Evolutionary conservation across 768 basidiomycete species (phyloP).

Genomic region (Daedaleopsis sinensis): DNA sequence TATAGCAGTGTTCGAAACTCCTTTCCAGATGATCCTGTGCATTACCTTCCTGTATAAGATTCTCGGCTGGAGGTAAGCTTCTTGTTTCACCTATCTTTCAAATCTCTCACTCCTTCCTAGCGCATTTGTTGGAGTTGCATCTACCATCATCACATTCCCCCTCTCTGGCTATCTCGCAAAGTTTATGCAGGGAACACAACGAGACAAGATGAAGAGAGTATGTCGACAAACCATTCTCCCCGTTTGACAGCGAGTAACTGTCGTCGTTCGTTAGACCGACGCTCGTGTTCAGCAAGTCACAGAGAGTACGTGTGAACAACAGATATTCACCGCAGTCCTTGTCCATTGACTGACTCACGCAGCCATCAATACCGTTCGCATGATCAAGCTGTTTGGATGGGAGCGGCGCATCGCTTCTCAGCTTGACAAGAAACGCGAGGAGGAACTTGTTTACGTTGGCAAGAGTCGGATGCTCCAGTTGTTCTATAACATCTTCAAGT

Average conservation of each 20-base stretch:
- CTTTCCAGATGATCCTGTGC: conserved; percentile 43
- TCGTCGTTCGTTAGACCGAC: conserved; percentile 40
- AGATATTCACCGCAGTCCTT: too few relatives aligned
- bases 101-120: conserved; percentile 1
- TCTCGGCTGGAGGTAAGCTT: conserved; percentile 51
- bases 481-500: conserved; percentile 48
- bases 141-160: conserved; percentile 41
- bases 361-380: conserved; percentile 44
- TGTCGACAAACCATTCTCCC: not conserved
- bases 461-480: conserved; percentile 53
- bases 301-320: conserved; percentile 32
- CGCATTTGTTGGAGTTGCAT: conserved; percentile 44
- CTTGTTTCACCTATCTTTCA: not conserved
- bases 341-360: conserved; percentile 9
- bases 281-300: conserved; percentile 49
- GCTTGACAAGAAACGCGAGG: conserved; percentile 58
- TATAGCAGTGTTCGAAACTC: conserved; percentile 26
- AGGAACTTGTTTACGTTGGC: conserved; percentile 59
- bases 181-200: conserved; percentile 35
- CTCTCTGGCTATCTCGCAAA: conserved; percentile 44
- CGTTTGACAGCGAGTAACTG: not conserved
- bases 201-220: conserved; percentile 44
- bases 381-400: conserved; percentile 52
- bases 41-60: conserved; percentile 46
- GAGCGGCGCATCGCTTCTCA: conserved; percentile 50